phyloP scores from a whole-genome alignment of 75 land plant genomes.

The Cupressus sempervirens region DNA sequence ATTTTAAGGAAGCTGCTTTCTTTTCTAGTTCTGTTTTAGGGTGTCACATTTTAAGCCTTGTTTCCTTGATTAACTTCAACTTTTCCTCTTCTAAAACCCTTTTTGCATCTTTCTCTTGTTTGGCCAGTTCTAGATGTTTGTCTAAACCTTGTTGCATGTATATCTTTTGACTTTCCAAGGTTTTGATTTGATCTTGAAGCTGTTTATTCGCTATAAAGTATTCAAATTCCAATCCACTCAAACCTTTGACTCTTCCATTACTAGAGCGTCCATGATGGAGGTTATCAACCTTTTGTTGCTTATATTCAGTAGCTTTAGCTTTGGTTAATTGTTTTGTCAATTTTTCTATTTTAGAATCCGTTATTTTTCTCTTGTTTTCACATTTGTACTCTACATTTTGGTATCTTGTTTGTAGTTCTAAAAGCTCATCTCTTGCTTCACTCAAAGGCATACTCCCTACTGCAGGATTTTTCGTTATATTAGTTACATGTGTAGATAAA shows the following conservation, averaged over 20 bases:
- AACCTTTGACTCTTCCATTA: conserved; percentile 22
- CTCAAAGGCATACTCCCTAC: conserved; percentile 14
- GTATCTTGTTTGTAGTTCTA: conserved; percentile 35
- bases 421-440: conserved; percentile 26
- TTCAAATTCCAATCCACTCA: conserved; percentile 45
- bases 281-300: conserved; percentile 18
- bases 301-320: conserved; percentile 22
- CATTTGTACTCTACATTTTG: conserved; percentile 35
- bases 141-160: conserved; percentile 62
- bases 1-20: no score
- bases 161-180: conserved; percentile 53
- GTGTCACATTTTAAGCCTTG: no score
- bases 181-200: conserved; percentile 62
- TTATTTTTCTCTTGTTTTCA: conserved; percentile 43
- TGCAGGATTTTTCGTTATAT: conserved; percentile 38
- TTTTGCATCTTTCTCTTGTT: conserved; percentile 17
- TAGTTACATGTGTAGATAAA: conserved; percentile 45
- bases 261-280: not conserved
- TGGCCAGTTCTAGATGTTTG: conserved; percentile 43
- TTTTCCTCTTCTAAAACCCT: conserved; percentile 28
- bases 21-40: no score
- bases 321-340: conserved; percentile 39
- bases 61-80: no score
- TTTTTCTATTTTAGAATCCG: conserved; percentile 39
- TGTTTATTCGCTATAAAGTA: conserved; percentile 47